A percentile compares a stretch with the other conserved stretches of the same genome.
phyloP scores from a whole-genome alignment of 768 basidiomycete species.

The Hemileccinum impolitum region DNA sequence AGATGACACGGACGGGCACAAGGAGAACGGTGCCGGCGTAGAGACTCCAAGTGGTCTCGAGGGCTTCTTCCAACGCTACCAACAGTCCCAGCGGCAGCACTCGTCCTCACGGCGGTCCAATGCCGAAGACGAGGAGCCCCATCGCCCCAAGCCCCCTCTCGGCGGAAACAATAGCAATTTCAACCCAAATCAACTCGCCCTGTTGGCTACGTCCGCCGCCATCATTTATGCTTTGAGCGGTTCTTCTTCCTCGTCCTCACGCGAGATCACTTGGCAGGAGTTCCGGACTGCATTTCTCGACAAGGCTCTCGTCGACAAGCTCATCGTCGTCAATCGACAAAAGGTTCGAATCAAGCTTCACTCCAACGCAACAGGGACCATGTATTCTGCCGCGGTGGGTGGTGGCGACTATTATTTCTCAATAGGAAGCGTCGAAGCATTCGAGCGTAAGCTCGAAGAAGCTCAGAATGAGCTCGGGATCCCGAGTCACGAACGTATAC shows the following conservation, averaged over 20 bases:
- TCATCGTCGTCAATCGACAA: constrained; percentile 86
- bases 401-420: constrained; percentile 86
- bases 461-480: constrained; percentile 92
- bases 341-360: constrained; percentile 92
- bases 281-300: constrained; percentile 96
- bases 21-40: constrained; percentile 25
- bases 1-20: constrained; percentile 32
- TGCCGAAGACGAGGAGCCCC: constrained; percentile 28
- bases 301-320: constrained; percentile 92
- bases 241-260: constrained; percentile 47
- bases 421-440: constrained; percentile 95
- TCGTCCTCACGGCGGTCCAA: constrained; percentile 27
- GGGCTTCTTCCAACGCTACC: constrained; percentile 74
- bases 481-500: constrained; percentile 88
- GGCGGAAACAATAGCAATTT: constrained; percentile 47
- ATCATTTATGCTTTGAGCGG: constrained; percentile 60
- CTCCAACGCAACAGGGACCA: constrained; percentile 77
- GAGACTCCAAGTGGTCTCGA: constrained; percentile 67
- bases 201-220: constrained; percentile 57
- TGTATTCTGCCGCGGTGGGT: constrained; percentile 60
- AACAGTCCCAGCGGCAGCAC: constrained; percentile 35
- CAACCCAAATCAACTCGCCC: constrained; percentile 52
- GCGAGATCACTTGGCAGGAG: constrained; percentile 99
- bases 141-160: constrained; percentile 46
- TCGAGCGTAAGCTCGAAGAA: constrained; percentile 92